A percentile compares a stretch with the other conserved stretches of the same genome.
These are phyloP conservation scores for Tritrichomonas foetus DNA, from an alignment of 208 protist genomes.

Conservation along the genomic window DNA sequence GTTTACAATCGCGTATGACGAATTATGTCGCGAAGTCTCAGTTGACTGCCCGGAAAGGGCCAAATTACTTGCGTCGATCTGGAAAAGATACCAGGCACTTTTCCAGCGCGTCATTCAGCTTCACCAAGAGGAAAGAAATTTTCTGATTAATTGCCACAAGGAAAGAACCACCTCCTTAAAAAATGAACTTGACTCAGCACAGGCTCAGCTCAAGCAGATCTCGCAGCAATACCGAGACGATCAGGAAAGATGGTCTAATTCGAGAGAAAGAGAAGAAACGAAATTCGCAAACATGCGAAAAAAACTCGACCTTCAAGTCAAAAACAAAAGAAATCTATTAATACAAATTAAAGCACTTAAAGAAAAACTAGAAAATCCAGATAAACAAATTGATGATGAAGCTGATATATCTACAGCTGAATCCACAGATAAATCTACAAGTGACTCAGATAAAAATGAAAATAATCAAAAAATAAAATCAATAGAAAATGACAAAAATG, in stretches of 20 bases:
- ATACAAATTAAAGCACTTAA: not conserved
- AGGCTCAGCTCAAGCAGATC: not conserved
- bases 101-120: not conserved
- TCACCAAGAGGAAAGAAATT: conserved; percentile 31
- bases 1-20: conserved; percentile 16
- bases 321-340: not conserved
- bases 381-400: not conserved
- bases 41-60: conserved; percentile 27
- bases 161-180: not conserved
- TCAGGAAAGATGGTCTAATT: not conserved
- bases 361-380: not conserved
- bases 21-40: conserved; percentile 20
- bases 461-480: not conserved
- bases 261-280: conserved; percentile 29
- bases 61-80: not conserved
- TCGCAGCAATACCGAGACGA: conserved; percentile 28
- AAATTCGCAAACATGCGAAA: conserved; percentile 37
- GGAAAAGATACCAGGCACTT: conserved; percentile 4
- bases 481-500: not conserved
- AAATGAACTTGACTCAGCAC: not conserved
- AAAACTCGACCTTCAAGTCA: conserved; percentile 1
- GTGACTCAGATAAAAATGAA: not conserved
- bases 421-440: not conserved
- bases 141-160: not conserved
- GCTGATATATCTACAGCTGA: too few species aligned